Evolutionary conservation across 2,329 filamentous ascomycete species (phyloP).

Genomic region (Rosellinia necatrix): DNA sequence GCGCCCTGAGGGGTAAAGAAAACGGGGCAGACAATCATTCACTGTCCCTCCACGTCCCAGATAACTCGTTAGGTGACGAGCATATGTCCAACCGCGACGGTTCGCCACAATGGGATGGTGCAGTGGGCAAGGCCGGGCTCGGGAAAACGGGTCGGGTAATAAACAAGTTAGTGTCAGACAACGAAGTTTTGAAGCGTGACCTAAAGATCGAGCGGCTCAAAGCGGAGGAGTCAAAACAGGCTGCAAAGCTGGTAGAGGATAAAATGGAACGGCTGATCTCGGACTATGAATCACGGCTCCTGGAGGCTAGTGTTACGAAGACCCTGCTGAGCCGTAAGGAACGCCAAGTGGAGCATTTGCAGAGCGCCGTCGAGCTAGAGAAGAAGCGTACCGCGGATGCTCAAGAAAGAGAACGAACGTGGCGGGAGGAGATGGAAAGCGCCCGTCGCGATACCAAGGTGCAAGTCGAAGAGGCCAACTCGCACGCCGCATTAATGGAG

Average conservation of each 20-base stretch:
- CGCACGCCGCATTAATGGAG: conserved; percentile 69
- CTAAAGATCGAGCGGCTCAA: conserved; percentile 67
- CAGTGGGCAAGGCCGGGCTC: conserved; percentile 69
- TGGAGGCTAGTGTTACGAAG: conserved; percentile 74
- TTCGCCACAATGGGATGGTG: conserved; percentile 62
- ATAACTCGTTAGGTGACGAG: conserved; percentile 41
- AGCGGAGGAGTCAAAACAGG: conserved; percentile 72
- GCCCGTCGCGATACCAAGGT: conserved; percentile 61
- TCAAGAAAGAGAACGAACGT: conserved; percentile 62
- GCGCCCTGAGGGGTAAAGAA: conserved; percentile 29
- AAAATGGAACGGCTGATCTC: conserved; percentile 71
- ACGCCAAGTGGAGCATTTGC: conserved; percentile 72
- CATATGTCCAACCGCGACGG: conserved; percentile 37
- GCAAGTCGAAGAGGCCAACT: conserved; percentile 69
- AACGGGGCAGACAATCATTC: conserved; percentile 28
- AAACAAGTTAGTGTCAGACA: conserved; percentile 79
- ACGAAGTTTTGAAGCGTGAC: conserved; percentile 76
- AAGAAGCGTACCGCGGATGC: conserved; percentile 64
- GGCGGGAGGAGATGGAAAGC: conserved; percentile 68
- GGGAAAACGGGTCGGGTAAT: conserved; percentile 80
- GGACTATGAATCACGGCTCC: conserved; percentile 71
- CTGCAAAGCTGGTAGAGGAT: conserved; percentile 69
- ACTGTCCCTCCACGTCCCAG: conserved; percentile 43
- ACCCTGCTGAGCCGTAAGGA: conserved; percentile 73
- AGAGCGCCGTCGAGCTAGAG: conserved; percentile 67